A percentile compares a stretch with the other conserved stretches of the same genome.
Conservation (phyloP, 768 basidiomycete genomes). For the Kockovaella imperatae region DNA sequence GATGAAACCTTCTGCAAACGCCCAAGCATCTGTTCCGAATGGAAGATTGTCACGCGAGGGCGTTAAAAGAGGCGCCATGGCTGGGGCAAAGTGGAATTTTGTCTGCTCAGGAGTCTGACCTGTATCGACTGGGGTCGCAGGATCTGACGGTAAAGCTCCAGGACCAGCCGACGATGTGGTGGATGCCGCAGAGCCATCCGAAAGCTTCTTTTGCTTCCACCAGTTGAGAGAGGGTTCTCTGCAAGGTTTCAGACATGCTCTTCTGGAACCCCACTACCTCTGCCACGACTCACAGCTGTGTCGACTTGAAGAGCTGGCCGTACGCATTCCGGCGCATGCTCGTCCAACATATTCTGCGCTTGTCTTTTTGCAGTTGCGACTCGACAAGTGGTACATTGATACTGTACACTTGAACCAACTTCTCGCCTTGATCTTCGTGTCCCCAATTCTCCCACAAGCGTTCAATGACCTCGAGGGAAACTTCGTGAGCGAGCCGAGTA, state of each 20-base stretch:
- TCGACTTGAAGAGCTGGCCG: slow-evolving; percentile 64
- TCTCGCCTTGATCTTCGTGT: slow-evolving; percentile 49
- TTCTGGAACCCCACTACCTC: neutral
- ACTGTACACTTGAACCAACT: slow-evolving; percentile 51
- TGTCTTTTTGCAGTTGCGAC: slow-evolving; percentile 54
- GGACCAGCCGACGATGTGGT: slow-evolving; percentile 29
- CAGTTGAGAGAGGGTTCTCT: neutral
- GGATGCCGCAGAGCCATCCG: too few species aligned
- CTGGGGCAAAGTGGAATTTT: slow-evolving; percentile 67
- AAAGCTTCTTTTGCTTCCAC: neutral
- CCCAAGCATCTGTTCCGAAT: slow-evolving; percentile 62
- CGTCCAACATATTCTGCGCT: slow-evolving; percentile 69
- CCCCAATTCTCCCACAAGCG: slow-evolving; percentile 84
- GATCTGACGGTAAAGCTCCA: slow-evolving; percentile 25
- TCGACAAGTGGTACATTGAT: slow-evolving; percentile 80
- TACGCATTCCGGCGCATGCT: slow-evolving; percentile 78
- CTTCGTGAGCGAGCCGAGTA: slow-evolving; percentile 63
- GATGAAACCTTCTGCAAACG: slow-evolving; percentile 33
- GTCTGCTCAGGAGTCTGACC: slow-evolving; percentile 37
- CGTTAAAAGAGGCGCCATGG: slow-evolving; percentile 60
- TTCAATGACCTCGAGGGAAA: slow-evolving; percentile 60
- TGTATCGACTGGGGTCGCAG: slow-evolving; percentile 1
- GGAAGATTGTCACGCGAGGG: slow-evolving; percentile 59
- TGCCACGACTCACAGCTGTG: slow-evolving; percentile 31
- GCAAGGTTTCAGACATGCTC: neutral